Evolutionary conservation across 2,329 filamentous ascomycete species (phyloP).

Genomic region (Trichophyton verrucosum): DNA sequence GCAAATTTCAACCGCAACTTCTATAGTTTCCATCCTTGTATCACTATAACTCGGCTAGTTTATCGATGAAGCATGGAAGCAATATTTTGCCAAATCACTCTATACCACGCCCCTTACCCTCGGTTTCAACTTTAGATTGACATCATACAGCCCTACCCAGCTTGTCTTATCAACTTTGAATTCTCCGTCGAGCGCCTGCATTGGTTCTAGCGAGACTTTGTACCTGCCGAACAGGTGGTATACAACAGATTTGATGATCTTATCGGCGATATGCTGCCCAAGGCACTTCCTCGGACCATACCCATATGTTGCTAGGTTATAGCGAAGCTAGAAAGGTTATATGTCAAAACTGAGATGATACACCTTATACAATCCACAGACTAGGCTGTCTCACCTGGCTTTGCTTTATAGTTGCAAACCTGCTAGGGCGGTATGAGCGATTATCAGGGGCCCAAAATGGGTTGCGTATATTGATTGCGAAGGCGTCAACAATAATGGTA

Average conservation of each 20-base stretch:
- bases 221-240: background rate
- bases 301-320: slow-evolving; percentile 1
- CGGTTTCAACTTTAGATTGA: background rate
- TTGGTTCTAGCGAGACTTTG: background rate
- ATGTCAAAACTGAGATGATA: background rate
- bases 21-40: no score
- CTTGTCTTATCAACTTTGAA: background rate
- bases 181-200: background rate
- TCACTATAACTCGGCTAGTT: no score
- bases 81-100: background rate
- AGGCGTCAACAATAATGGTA: slow-evolving; percentile 33
- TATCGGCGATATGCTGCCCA: background rate
- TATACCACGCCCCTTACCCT: background rate
- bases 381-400: background rate
- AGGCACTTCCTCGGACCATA: slow-evolving; percentile 5
- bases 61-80: background rate
- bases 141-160: background rate
- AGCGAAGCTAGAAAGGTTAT: background rate
- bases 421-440: slow-evolving; percentile 23
- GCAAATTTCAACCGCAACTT: no score
- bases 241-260: background rate
- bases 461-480: slow-evolving; percentile 32
- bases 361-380: background rate
- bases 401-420: slow-evolving; percentile 10
- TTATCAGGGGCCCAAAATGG: slow-evolving; percentile 30